Percentiles rank a stretch among this genome's conserved stretches.
Evolutionary conservation across 352 stramenopile genomes (phyloP).

Genomic region (Globisporangium irregulare): DNA sequence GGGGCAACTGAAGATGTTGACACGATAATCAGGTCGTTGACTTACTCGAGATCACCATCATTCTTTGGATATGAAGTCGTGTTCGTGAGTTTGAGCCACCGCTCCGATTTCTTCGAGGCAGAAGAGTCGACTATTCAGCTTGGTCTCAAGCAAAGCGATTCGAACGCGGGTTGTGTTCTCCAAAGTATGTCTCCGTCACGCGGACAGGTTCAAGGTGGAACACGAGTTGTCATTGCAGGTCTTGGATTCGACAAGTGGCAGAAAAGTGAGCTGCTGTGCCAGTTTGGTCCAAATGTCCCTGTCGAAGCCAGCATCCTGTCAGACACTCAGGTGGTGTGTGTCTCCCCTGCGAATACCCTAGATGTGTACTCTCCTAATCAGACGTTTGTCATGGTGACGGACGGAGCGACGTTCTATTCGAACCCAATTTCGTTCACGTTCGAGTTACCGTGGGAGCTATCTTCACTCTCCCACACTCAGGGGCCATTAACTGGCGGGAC

Average conservation of each 20-base stretch:
- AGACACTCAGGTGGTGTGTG: slow-evolving; percentile 40
- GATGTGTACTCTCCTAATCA: slow-evolving; percentile 18
- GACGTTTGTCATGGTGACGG: slow-evolving; percentile 58
- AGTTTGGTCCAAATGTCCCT: slow-evolving; percentile 45
- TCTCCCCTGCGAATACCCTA: slow-evolving; percentile 27
- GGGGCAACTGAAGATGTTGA: slow-evolving; percentile 33
- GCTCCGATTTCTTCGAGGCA: slow-evolving; percentile 31
- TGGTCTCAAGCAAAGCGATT: slow-evolving; percentile 29
- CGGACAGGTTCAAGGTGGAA: slow-evolving; percentile 39
- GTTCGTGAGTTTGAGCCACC: slow-evolving; percentile 50
- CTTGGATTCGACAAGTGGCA: slow-evolving; percentile 33
- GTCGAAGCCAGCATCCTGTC: slow-evolving; percentile 30
- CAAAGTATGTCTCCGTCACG: slow-evolving; percentile 25
- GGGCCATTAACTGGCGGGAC: slow-evolving; percentile 36
- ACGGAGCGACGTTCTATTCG: slow-evolving; percentile 48
- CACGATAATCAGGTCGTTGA: slow-evolving; percentile 37
- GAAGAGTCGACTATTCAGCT: slow-evolving; percentile 51
- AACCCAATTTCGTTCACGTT: slow-evolving; percentile 60
- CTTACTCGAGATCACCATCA: slow-evolving; percentile 38
- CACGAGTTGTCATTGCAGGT: slow-evolving; percentile 37
- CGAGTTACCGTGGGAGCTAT: slow-evolving; percentile 35
- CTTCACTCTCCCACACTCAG: slow-evolving; percentile 20
- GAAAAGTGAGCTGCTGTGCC: slow-evolving; percentile 35
- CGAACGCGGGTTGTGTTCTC: slow-evolving; percentile 23
- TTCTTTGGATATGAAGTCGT: slow-evolving; percentile 67